These are phyloP conservation scores for Ambrosia trifida DNA, from an alignment of 129 eudicot species.

Conservation along the genomic window DNA sequence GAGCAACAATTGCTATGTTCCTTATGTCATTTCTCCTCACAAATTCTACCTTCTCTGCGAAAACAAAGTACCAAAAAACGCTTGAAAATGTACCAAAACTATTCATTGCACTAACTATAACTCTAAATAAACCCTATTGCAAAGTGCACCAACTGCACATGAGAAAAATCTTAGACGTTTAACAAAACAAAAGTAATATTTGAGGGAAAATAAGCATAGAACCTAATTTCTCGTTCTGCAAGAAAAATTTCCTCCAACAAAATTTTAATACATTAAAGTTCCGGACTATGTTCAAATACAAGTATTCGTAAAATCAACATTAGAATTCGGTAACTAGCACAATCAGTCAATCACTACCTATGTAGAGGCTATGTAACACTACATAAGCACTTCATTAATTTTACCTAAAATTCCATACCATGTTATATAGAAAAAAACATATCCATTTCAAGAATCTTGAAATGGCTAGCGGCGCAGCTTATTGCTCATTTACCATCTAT, in stretches of 20 bases:
- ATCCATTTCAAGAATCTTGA: no score
- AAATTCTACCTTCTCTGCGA: conserved; percentile 58
- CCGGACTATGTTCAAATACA: not conserved
- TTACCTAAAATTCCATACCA: no score
- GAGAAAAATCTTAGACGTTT: not conserved
- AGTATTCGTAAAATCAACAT: no score
- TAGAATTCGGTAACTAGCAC: not conserved
- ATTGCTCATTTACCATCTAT: not conserved
- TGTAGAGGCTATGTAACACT: not conserved
- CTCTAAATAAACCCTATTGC: not conserved
- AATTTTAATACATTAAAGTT: not conserved
- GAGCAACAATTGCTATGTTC: conserved; percentile 98
- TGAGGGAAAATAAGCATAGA: not conserved
- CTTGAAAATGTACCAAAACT: conserved; percentile 5
- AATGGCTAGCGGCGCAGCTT: no score
- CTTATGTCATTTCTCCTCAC: conserved; percentile 81
- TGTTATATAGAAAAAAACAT: not conserved
- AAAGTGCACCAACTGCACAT: not conserved
- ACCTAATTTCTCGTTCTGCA: not conserved
- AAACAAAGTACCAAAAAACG: conserved; percentile 22
- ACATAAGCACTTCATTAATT: no score
- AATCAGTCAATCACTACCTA: not conserved
- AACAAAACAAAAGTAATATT: conserved; percentile 7
- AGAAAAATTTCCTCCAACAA: not conserved
- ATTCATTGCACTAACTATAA: not conserved